These are phyloP conservation scores for Cymbopogon citratus DNA, from an alignment of 176 grass and related monocot genomes.

Conservation along the genomic window DNA sequence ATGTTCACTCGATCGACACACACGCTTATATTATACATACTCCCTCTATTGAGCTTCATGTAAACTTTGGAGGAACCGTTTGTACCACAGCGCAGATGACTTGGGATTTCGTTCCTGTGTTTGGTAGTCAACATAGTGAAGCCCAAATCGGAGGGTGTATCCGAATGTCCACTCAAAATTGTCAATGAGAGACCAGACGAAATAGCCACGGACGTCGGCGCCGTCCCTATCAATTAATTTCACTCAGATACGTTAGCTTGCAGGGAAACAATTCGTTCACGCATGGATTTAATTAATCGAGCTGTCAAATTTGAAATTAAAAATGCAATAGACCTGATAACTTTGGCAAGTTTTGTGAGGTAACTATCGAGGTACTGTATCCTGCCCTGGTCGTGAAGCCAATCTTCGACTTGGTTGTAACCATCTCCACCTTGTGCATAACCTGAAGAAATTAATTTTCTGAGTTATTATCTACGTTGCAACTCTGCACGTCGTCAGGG, in stretches of 20 bases:
- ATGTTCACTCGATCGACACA: too few relatives aligned
- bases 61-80: conserved; percentile 34
- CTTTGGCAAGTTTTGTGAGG: conserved; percentile 44
- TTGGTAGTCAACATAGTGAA: conserved; percentile 49
- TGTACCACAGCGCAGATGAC: conserved; percentile 56
- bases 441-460: conserved; percentile 23
- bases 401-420: conserved; percentile 22
- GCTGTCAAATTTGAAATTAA: not conserved
- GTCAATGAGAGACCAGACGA: conserved; percentile 61
- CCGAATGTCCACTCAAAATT: conserved; percentile 65
- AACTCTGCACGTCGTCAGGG: not conserved
- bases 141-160: conserved; percentile 60
- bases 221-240: conserved; percentile 39
- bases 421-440: conserved; percentile 43
- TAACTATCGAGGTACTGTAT: conserved; percentile 48
- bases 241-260: not conserved
- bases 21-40: not conserved
- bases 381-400: conserved; percentile 44
- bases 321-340: conserved; percentile 39
- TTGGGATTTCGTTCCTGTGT: too few relatives aligned
- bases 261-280: not conserved
- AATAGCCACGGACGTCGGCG: conserved; percentile 71
- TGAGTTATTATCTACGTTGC: not conserved
- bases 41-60: conserved; percentile 4
- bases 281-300: not conserved